Conservation (phyloP, 331 rosid species). For the Stylosanthes scabra region DNA sequence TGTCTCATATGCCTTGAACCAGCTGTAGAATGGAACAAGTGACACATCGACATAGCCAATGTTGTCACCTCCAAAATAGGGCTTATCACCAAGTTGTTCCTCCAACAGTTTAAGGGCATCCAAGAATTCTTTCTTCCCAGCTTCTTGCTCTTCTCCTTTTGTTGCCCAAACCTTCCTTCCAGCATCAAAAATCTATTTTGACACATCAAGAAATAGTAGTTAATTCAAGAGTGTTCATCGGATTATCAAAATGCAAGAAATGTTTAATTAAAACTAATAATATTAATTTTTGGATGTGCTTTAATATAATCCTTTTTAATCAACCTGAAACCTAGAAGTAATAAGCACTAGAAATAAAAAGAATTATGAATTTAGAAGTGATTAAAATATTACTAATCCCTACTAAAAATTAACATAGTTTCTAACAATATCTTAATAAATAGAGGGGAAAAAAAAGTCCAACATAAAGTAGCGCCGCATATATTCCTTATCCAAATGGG, state of each 20-base stretch:
- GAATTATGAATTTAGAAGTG: too few species aligned
- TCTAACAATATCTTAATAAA: background rate
- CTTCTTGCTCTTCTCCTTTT: background rate
- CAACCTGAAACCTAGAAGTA: too few species aligned
- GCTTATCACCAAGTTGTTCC: background rate
- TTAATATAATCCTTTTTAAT: too few species aligned
- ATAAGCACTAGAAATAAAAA: too few species aligned
- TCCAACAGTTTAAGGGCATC: background rate
- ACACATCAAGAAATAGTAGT: too few species aligned
- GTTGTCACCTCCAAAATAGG: background rate
- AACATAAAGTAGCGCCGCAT: background rate
- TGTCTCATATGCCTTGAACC: background rate
- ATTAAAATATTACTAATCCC: too few species aligned
- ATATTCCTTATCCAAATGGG: background rate
- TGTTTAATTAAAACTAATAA: too few species aligned
- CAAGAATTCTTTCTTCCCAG: background rate
- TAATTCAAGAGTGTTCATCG: too few species aligned
- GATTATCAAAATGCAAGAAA: too few species aligned
- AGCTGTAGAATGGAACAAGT: background rate
- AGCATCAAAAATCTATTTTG: background rate
- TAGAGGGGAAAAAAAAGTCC: too few species aligned
- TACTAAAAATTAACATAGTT: background rate
- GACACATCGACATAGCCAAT: background rate
- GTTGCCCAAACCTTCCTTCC: background rate
- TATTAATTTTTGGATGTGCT: too few species aligned